Base-by-base conservation (phyloP, 169 alveolate genomes). In the Plasmodium gallinaceum region DNA sequence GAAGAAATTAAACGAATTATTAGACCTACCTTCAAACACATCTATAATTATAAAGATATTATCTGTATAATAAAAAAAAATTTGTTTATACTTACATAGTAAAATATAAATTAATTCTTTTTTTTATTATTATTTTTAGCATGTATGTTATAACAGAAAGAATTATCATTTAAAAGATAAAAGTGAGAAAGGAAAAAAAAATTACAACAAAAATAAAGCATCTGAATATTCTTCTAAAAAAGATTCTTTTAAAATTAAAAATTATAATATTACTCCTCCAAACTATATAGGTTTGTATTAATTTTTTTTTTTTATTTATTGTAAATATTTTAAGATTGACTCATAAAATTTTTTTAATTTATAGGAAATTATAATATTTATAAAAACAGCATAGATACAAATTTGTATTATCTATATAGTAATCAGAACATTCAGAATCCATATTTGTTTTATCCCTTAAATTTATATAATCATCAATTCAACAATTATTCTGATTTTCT, bases 121-220 rank as follows among this genome's bases (percentile, higher is more conserved):
- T 37, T 62, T 43, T 61, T 45, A 48, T 60, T 60, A 45, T 51
- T 66, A 8, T 52, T 22, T 52, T 52, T 66, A 80, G 90, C 51
- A 80, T 46, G 64, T 42, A n/a, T 80, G 45, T 48, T 39, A 66
- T 58, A 80, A 80, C 62, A 65, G 80, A 60, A 80, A 80, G 60
- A 66, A 66, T 42, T 37, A 12, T 8, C 64, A 32, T 22, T 20
- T 66, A 46, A 80, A 80, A 61, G 90, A 66, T 24, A 80, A 66
- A 32, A 80, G 52, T 61, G 83, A 80, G 24, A 80, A 80, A 52
- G 90, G 83, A 26, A 80, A 80, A 68, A 80, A 80, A 54, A 46
- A 5, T 46, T 66, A 66, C 64, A 80, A 32, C 24, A 80, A 80
- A 60, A 65, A 65, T 54, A 80, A 80, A 39, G 32, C 74, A 16